A percentile compares a stretch with the other conserved stretches of the same genome.
Evolutionary conservation across 805 yeast species (phyloP).

Genomic region (Metschnikowia anglica): DNA sequence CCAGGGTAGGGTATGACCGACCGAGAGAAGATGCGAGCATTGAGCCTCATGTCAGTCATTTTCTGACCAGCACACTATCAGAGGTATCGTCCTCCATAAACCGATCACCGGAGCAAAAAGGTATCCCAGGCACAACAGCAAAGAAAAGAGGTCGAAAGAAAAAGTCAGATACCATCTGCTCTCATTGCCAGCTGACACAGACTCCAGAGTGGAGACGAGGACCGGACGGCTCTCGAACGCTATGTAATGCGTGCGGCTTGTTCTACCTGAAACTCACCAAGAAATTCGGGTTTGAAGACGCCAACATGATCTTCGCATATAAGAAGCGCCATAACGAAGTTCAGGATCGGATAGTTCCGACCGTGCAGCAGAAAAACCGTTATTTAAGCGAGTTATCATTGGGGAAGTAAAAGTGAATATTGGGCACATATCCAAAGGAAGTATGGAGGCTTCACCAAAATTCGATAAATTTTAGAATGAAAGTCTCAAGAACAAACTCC

Average conservation of each 20-base stretch:
- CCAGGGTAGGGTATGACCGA: conserved; percentile 2
- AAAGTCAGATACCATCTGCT: conserved; percentile 19
- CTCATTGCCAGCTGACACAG: conserved; percentile 27
- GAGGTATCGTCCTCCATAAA: background rate
- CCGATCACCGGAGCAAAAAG: conserved; percentile 1
- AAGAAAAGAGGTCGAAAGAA: conserved; percentile 22
- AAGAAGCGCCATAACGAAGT: conserved; percentile 18
- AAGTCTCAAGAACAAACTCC: background rate
- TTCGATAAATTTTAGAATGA: background rate
- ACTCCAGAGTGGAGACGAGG: conserved; percentile 96
- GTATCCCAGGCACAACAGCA: conserved; percentile 2
- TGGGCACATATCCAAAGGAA: background rate
- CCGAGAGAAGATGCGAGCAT: background rate
- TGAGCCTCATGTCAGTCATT: background rate
- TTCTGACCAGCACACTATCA: background rate
- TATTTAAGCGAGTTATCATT: conserved; percentile 5
- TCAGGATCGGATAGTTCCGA: conserved; percentile 18
- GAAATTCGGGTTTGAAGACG: conserved; percentile 43
- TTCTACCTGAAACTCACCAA: conserved; percentile 62
- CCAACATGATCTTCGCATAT: conserved; percentile 25
- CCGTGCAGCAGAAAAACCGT: conserved; percentile 14
- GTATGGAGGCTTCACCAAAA: background rate
- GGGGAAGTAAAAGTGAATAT: background rate
- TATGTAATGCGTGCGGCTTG: conserved; percentile 92
- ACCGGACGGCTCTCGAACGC: conserved; percentile 75